phyloP scores from a whole-genome alignment of 148 eudicot species.

The Arbutus unedo region DNA sequence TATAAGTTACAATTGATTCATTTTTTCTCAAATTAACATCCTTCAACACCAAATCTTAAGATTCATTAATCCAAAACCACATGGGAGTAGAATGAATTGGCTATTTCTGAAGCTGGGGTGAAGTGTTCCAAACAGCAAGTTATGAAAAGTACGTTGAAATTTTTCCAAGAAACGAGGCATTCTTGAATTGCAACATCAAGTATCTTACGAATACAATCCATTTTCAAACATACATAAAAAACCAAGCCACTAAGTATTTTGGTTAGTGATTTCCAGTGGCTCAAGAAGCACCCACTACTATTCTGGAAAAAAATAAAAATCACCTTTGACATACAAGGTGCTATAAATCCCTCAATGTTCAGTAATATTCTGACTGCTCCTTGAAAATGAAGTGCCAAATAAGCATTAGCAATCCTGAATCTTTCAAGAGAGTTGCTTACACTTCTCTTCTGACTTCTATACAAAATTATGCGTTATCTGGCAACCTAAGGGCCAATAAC shows the following conservation, averaged over 20 bases:
- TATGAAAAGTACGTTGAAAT: background rate
- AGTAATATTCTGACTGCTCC: background rate
- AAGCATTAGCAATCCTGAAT: conserved; percentile 3
- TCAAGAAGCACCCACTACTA: background rate
- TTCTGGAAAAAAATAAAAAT: background rate
- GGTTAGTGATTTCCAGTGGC: background rate
- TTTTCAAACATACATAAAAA: background rate
- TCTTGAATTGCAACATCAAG: background rate
- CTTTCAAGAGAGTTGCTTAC: background rate
- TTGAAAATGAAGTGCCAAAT: background rate
- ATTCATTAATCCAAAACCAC: background rate
- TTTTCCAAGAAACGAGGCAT: background rate
- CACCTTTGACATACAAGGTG: background rate
- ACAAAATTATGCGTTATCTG: background rate
- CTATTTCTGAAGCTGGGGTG: background rate
- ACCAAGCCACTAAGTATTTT: background rate
- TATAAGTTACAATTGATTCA: no score
- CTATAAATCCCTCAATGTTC: background rate
- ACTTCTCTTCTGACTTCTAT: background rate
- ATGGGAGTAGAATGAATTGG: background rate
- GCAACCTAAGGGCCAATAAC: background rate
- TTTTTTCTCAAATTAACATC: no score
- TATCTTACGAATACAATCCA: background rate
- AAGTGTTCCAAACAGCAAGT: background rate
- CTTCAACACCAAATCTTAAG: no score